phyloP scores from a whole-genome alignment of 768 basidiomycete genomes.

The Sporobolomyces pararoseus region DNA sequence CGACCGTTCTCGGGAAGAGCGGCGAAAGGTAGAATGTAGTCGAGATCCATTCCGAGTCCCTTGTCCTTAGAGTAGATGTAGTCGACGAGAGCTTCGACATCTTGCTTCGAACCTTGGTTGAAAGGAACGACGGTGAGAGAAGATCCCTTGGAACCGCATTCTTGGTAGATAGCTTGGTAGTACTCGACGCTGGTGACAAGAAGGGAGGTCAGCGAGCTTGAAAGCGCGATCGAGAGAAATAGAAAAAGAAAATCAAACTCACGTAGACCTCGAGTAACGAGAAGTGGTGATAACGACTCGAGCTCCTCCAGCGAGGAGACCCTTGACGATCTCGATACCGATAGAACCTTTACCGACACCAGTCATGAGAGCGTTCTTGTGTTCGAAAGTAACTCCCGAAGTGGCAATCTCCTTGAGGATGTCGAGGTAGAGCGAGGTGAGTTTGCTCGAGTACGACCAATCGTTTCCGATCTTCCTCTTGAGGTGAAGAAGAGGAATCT shows the following conservation, averaged over 20 bases:
- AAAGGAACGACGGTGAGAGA: slow-evolving; percentile 96
- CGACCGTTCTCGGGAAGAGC: slow-evolving; percentile 98
- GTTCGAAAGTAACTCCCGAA: slow-evolving; percentile 95
- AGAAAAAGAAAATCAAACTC: not conserved
- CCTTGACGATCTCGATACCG: slow-evolving; percentile 95
- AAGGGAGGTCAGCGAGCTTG: not conserved
- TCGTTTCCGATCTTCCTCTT: slow-evolving; percentile 91
- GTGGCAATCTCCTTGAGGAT: slow-evolving; percentile 97
- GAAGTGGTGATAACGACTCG: slow-evolving; percentile 97
- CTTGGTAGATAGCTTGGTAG: slow-evolving; percentile 96
- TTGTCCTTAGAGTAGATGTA: slow-evolving; percentile 81
- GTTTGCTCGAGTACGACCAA: slow-evolving; percentile 97
- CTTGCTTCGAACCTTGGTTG: slow-evolving; percentile 98
- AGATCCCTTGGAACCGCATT: slow-evolving; percentile 89
- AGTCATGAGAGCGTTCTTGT: slow-evolving; percentile 96
- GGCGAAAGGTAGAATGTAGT: slow-evolving; percentile 97
- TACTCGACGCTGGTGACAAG: slow-evolving; percentile 66
- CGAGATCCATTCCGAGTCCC: slow-evolving; percentile 83
- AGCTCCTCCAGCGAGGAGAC: slow-evolving; percentile 90
- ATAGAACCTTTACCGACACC: slow-evolving; percentile 98
- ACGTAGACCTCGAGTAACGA: slow-evolving; percentile 83
- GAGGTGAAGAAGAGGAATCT: slow-evolving; percentile 87
- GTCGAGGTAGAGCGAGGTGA: slow-evolving; percentile 83
- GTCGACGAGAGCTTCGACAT: slow-evolving; percentile 94
- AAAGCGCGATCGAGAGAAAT: not conserved